A percentile compares a stretch with the other conserved stretches of the same genome.
phyloP scores from a whole-genome alignment of 495 filamentous ascomycete species.

The Thermochaetoides thermophila region DNA sequence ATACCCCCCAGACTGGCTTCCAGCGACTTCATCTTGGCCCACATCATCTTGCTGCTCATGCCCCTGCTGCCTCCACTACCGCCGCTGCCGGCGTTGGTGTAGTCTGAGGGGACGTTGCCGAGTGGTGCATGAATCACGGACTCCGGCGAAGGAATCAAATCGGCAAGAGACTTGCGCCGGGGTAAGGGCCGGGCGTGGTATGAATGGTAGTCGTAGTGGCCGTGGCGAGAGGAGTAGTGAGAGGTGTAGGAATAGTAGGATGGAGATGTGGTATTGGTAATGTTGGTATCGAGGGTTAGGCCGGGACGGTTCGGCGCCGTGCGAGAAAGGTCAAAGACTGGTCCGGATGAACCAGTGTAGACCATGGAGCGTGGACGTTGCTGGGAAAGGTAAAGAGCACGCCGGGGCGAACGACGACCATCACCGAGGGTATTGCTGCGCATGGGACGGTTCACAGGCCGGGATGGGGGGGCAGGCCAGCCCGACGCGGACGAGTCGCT shows the following conservation, averaged over 20 bases:
- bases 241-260: too few species aligned
- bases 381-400: slow-evolving; percentile 20
- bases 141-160: slow-evolving; percentile 34
- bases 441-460: slow-evolving; percentile 11
- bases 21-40: slow-evolving; percentile 82
- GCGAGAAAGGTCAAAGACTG: slow-evolving; percentile 28
- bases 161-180: slow-evolving; percentile 17
- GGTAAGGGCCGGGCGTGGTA: not conserved
- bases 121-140: slow-evolving; percentile 5
- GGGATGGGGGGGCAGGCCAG: slow-evolving; percentile 11
- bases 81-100: not conserved
- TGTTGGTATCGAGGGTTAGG: slow-evolving; percentile 18
- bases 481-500: slow-evolving; percentile 36
- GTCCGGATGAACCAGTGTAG: slow-evolving; percentile 37
- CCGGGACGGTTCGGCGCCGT: slow-evolving; percentile 23
- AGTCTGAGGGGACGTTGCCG: not conserved
- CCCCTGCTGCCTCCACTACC: slow-evolving; percentile 23
- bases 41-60: slow-evolving; percentile 62
- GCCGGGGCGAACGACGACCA: slow-evolving; percentile 36
- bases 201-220: not conserved
- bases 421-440: slow-evolving; percentile 19
- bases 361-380: slow-evolving; percentile 35
- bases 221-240: too few species aligned
- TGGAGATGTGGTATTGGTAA: slow-evolving; percentile 10
- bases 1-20: slow-evolving; percentile 78